Evolutionary conservation across 2,329 filamentous ascomycete species (phyloP).

Genomic region (Coniochaeta sp.): DNA sequence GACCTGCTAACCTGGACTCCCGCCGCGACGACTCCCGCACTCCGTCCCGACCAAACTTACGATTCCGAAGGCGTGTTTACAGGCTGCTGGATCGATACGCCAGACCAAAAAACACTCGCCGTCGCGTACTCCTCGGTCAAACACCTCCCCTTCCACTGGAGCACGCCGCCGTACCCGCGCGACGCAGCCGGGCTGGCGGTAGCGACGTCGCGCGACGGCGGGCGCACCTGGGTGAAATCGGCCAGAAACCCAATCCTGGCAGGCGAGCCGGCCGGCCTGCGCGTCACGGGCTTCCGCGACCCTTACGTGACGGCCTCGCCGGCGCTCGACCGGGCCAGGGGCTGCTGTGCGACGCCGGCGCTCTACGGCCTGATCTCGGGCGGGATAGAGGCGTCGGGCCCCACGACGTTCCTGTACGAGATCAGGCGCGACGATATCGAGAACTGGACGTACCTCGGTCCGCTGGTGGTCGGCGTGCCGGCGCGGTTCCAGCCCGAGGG

Average conservation of each 20-base stretch:
- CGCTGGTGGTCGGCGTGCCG: background rate
- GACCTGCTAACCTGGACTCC: background rate
- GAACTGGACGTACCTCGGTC: conserved; percentile 3
- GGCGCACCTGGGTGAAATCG: conserved; percentile 4
- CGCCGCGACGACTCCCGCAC: background rate
- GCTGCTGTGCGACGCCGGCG: background rate
- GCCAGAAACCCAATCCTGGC: conserved; percentile 5
- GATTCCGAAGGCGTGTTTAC: background rate
- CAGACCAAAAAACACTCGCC: too few species aligned
- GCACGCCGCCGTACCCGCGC: conserved; percentile 5
- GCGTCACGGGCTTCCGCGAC: conserved; percentile 7
- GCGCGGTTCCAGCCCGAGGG: background rate
- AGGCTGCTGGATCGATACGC: background rate
- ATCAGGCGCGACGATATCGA: conserved; percentile 5
- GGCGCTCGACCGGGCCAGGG: background rate
- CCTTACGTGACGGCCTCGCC: conserved; percentile 4
- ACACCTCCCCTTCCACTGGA: conserved; percentile 7
- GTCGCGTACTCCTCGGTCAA: conserved; percentile 6
- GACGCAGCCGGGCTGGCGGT: conserved; percentile 4
- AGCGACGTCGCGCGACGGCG: conserved; percentile 4
- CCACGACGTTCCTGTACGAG: conserved; percentile 6
- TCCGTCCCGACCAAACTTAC: background rate
- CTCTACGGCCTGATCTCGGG: conserved; percentile 7
- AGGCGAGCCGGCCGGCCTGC: conserved; percentile 3
- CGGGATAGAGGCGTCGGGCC: conserved; percentile 3